Evolutionary conservation across 805 yeast genomes (phyloP), one percentile per base, ranked within the genome.

Genomic region (Priceomyces castillae): DNA sequence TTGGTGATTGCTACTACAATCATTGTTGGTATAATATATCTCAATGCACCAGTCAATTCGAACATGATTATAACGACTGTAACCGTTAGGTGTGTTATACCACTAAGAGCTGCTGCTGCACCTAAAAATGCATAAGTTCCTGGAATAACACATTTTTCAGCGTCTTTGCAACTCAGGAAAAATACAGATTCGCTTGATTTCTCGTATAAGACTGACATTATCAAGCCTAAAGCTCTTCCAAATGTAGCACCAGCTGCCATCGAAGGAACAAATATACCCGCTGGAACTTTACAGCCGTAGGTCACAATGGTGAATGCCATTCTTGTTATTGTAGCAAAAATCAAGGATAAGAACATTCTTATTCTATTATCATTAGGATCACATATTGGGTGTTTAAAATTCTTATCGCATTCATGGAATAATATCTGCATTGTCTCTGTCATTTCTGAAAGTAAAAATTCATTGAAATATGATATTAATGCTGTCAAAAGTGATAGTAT

Each of bases 241-340:
- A 88, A 86, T 0, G 96, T 80, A 0, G 98, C 97, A 17, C 99
- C 99, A 1, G 90, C 86, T 0, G 96, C 90, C 95, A 94, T 88
- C 1, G 96, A 86, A 2, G 99, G 99, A 42, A 94, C 95, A 65
- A 94, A 85, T 4, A 92, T 88, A 12, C 99, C 99, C n/a, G 97
- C 95, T 0, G 99, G 99, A 0, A 92, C 90, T 63, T 85, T 89
- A 48, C 90, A 82, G 2, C 97, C 97, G 61, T 95, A 94, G 0
- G 98, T 85, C 12, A 94, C 72, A 20, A 90, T 77, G 20, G 94
- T 87, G 39, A 94, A 72, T 0, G 74, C 49, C 68, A 83, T 79
- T 43, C 99, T 73, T 3, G 88, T 65, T 0, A 81, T 49, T 0
- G 96, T 85, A 0, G 97, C 97, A 40, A 78, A 69, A 0, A 76